Evolutionary conservation across 2,329 filamentous ascomycete genomes (phyloP), one percentile per base, ranked within the genome.

Genomic region (Pseudopithomyces maydicus): DNA sequence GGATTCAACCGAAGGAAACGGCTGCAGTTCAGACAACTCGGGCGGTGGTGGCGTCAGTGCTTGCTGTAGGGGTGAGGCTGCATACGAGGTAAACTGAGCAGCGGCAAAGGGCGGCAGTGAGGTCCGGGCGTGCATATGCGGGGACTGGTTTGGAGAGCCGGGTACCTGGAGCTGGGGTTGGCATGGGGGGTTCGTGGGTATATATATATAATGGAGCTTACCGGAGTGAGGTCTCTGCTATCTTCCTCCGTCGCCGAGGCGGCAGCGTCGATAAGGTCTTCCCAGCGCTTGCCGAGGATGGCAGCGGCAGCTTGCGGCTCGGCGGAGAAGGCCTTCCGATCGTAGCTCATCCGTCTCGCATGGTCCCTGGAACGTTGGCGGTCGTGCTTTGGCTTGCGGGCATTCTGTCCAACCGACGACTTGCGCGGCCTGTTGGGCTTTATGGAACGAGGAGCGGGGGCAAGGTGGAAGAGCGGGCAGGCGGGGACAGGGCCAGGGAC

Each of bases 181-280:
- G 69, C 67, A 63, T 33, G 20, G 32, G 32, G 23, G 26, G 8
- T 29, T 29, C 5, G 26, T 41, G 63, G 45, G 20, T 17, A 35
- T n/a, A 46, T 33, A 17, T 67, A 53, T 47, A 57, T 55, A 58
- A 67, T 20, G 39, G 83, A 88, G 7, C 12, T 82, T 85, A 96
- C 91, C 71, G 91, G 91, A 74, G 91, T 96, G 73, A 94, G 86
- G 76, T 97, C 93, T 72, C 85, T 80, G 64, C 93, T 92, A 74
- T 96, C 92, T 71, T 95, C 94, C 78, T 96, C 93, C 2, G 92
- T 96, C 26, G 93, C 92, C 59, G 92, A 97, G 32, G 94, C 92
- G 53, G 91, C 94, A 51, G 94, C 94, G 77, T 97, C 93, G 63
- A 98, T 96, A 58, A 98, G 83, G 76, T 98, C 94, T 77, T 97